Conservation (phyloP, 2,329 filamentous ascomycete genomes). For the Aspergillus arachidicola region DNA sequence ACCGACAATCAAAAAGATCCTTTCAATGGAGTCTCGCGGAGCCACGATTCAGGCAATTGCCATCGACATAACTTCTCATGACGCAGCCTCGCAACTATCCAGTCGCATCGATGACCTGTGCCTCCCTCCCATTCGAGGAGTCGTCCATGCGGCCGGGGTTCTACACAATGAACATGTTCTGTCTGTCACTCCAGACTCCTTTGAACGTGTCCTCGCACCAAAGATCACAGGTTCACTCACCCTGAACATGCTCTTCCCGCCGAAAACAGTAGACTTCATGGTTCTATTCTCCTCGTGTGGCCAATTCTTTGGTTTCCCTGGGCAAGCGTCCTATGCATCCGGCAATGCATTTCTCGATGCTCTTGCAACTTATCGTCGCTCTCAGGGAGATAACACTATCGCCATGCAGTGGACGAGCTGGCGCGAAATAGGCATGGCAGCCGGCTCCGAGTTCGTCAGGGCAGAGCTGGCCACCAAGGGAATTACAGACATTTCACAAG, state of each 20-base stretch:
- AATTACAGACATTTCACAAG: conserved; percentile 45
- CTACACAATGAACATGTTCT: conserved; percentile 5
- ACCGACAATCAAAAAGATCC: neutral
- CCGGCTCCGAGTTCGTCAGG: conserved; percentile 41
- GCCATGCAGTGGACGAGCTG: conserved; percentile 15
- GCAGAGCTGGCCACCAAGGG: conserved; percentile 46
- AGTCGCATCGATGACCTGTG: neutral
- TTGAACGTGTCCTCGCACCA: conserved; percentile 7
- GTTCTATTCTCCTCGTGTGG: conserved; percentile 13
- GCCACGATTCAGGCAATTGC: neutral
- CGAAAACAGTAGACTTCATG: conserved; percentile 10
- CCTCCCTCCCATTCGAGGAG: conserved; percentile 10
- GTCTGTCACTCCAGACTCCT: neutral
- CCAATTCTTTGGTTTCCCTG: conserved; percentile 11
- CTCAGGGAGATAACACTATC: conserved; percentile 8
- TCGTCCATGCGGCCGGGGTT: conserved; percentile 13
- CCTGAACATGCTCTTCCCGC: conserved; percentile 6
- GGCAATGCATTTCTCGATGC: conserved; percentile 13
- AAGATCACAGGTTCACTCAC: conserved; percentile 8
- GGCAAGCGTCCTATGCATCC: conserved; percentile 8
- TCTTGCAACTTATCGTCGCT: conserved; percentile 8
- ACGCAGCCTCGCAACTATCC: neutral
- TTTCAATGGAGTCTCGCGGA: conserved; percentile 3
- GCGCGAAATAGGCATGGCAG: conserved; percentile 11
- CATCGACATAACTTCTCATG: neutral